phyloP scores from a whole-genome alignment of 805 yeast species.

The Metschnikowia matae region DNA sequence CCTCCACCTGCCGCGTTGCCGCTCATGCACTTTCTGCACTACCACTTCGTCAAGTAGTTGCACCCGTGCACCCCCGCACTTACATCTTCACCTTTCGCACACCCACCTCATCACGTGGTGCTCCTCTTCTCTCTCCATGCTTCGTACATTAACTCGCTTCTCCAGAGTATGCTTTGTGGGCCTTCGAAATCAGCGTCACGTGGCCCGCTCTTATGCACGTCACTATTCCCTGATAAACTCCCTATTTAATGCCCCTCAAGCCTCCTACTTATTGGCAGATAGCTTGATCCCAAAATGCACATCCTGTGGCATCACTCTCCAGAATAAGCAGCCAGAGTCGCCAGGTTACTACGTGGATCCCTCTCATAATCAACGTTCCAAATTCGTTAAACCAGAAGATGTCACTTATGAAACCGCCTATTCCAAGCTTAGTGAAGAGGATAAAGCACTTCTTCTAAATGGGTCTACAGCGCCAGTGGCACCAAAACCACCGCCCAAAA shows the following conservation, averaged over 20 bases:
- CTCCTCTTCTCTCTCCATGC: not conserved
- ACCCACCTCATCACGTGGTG: slow-evolving; percentile 4
- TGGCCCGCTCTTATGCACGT: not conserved
- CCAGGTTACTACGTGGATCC: slow-evolving; percentile 43
- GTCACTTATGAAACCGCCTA: slow-evolving; percentile 19
- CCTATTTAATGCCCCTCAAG: slow-evolving; percentile 2
- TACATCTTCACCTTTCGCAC: not conserved
- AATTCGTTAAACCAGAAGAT: slow-evolving; percentile 15
- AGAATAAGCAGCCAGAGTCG: slow-evolving; percentile 28
- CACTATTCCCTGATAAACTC: not conserved
- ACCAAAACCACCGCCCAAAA: not conserved
- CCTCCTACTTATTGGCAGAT: slow-evolving; percentile 14
- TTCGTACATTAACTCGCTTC: not conserved
- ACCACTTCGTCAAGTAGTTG: not conserved
- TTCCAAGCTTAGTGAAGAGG: slow-evolving; percentile 22
- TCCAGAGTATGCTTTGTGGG: not conserved
- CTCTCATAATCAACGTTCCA: not conserved
- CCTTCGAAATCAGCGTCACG: not conserved
- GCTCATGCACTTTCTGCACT: not conserved
- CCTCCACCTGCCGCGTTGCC: not conserved
- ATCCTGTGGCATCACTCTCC: slow-evolving; percentile 58
- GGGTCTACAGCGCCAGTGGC: slow-evolving; percentile 6
- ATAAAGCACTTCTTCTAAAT: slow-evolving; percentile 24
- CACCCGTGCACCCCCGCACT: not conserved
- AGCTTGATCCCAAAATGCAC: slow-evolving; percentile 33